Percentiles rank a stretch among this genome's conserved stretches.
Evolutionary conservation across 257 asterid species (phyloP).

Genomic region (Forsythia suspensa): DNA sequence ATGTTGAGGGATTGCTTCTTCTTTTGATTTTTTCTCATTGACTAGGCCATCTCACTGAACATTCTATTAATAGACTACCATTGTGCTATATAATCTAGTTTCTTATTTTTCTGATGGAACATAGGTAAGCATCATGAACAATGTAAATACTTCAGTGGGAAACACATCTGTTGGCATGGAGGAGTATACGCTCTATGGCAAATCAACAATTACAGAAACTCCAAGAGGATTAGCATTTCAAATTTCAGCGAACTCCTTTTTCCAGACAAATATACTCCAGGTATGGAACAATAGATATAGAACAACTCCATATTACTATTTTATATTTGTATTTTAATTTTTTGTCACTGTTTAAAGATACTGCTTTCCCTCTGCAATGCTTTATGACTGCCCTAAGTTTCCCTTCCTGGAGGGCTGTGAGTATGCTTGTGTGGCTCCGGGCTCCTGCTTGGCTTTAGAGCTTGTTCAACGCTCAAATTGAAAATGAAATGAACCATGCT

Average conservation of each 20-base stretch:
- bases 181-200: slow-evolving; percentile 73
- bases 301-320: neutral
- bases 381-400: slow-evolving; percentile 2
- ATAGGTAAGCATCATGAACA: slow-evolving; percentile 83
- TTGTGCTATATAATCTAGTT: neutral
- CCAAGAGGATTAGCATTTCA: slow-evolving; percentile 76
- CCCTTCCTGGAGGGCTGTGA: neutral
- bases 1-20: neutral
- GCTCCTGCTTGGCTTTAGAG: neutral
- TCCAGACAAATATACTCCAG: slow-evolving; percentile 89
- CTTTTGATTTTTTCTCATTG: neutral
- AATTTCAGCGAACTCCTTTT: slow-evolving; percentile 95
- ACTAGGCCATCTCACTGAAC: neutral
- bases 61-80: neutral
- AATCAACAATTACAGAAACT: slow-evolving; percentile 70
- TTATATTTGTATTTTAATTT: neutral
- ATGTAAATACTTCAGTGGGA: slow-evolving; percentile 84
- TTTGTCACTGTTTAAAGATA: slow-evolving; percentile 4
- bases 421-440: neutral
- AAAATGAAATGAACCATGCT: neutral
- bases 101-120: slow-evolving; percentile 14
- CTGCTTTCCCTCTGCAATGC: slow-evolving; percentile 7
- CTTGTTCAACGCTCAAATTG: neutral
- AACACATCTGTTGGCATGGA: slow-evolving; percentile 81
- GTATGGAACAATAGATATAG: slow-evolving; percentile 32